Conservation (phyloP, 805 yeast genomes). For the Candida railenensis region DNA sequence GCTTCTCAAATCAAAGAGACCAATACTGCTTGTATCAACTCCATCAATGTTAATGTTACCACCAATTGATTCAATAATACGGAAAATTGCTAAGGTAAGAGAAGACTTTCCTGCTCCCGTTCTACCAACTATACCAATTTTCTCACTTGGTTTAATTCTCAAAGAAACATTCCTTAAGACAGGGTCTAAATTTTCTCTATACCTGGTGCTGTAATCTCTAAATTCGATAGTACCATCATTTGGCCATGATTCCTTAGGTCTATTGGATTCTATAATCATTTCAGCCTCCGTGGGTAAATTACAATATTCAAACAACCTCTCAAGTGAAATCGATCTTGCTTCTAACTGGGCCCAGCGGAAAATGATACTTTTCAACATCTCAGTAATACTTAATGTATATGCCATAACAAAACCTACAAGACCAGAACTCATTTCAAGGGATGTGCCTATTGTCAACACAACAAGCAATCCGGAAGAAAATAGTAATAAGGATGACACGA, state of each 20-base stretch:
- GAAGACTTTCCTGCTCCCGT: slow-evolving; percentile 33
- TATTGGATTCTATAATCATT: slow-evolving; percentile 9
- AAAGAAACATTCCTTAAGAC: slow-evolving; percentile 22
- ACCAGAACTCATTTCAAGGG: slow-evolving; percentile 20
- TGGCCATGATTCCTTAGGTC: slow-evolving; percentile 24
- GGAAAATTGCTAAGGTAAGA: slow-evolving; percentile 25
- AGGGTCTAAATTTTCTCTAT: slow-evolving; percentile 24
- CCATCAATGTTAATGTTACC: slow-evolving; percentile 26
- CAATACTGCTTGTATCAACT: slow-evolving; percentile 20
- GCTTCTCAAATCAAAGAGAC: slow-evolving; percentile 24
- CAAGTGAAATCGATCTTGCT: slow-evolving; percentile 23
- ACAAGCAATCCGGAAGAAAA: slow-evolving; percentile 20
- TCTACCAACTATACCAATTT: slow-evolving; percentile 29
- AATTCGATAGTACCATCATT: slow-evolving; percentile 20
- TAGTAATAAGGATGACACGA: slow-evolving; percentile 20
- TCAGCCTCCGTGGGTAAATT: slow-evolving; percentile 18
- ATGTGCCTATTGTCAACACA: slow-evolving; percentile 16
- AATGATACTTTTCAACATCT: slow-evolving; percentile 18
- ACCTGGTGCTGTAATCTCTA: slow-evolving; percentile 22
- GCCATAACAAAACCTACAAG: slow-evolving; percentile 28
- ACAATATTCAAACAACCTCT: slow-evolving; percentile 26
- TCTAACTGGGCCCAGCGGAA: slow-evolving; percentile 26
- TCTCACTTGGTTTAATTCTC: slow-evolving; percentile 22
- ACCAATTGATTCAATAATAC: slow-evolving; percentile 24
- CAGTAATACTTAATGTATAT: slow-evolving; percentile 23